Percentiles rank a stretch among this genome's conserved stretches.
phyloP scores from a whole-genome alignment of 257 asterid species.

The Ilex asprella region DNA sequence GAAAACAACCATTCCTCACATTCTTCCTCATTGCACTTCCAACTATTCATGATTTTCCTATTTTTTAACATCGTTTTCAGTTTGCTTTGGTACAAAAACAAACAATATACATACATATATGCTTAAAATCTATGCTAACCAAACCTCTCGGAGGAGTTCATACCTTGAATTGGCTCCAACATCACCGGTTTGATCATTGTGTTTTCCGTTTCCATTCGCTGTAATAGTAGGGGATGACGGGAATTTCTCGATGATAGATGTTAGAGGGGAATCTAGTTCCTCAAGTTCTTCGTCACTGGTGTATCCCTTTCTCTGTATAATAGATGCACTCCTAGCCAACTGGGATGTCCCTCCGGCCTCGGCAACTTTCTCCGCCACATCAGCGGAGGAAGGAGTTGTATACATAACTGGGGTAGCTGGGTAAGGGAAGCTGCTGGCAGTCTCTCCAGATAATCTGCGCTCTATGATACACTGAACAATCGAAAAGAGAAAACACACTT shows the following conservation, averaged over 20 bases:
- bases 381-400: constrained; percentile 48
- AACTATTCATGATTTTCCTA: too few species aligned
- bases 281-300: constrained; percentile 90
- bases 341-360: constrained; percentile 43
- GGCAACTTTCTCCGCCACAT: constrained; percentile 53
- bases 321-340: constrained; percentile 54
- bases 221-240: constrained; percentile 31
- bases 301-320: constrained; percentile 81
- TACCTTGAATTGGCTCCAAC: constrained; percentile 57
- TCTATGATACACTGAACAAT: constrained; percentile 61
- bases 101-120: too few species aligned
- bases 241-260: constrained; percentile 37
- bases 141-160: constrained; percentile 84
- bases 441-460: constrained; percentile 42
- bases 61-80: too few species aligned
- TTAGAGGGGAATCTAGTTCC: constrained; percentile 62
- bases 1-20: too few species aligned
- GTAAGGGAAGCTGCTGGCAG: constrained; percentile 61
- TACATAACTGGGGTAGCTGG: constrained; percentile 60
- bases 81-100: too few species aligned
- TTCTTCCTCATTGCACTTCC: too few species aligned
- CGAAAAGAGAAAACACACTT: constrained; percentile 9
- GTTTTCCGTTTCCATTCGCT: constrained; percentile 15
- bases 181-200: constrained; percentile 13
- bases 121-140: constrained; percentile 31